Conservation (phyloP, 257 asterid genomes). For the Fraxinus excelsior region DNA sequence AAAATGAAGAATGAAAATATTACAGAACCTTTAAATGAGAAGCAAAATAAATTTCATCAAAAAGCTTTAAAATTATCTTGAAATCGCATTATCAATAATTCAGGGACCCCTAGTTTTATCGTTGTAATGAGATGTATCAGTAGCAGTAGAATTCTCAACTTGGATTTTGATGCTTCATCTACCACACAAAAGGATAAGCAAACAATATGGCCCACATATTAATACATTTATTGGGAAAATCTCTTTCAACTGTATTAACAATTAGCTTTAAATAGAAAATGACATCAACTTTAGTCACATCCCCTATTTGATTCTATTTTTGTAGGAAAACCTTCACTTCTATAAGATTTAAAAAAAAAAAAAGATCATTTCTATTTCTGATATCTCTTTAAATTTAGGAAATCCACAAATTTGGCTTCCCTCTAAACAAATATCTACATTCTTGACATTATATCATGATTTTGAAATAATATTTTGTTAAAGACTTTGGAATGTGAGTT, state of each 20-base stretch:
- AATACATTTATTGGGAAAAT: constrained; percentile 19
- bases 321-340: constrained; percentile 22
- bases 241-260: constrained; percentile 27
- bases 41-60: constrained; percentile 3
- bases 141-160: constrained; percentile 42
- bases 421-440: neutral
- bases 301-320: constrained; percentile 1
- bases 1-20: neutral
- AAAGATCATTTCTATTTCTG: neutral
- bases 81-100: constrained; percentile 34
- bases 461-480: too few species aligned
- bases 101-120: constrained; percentile 33
- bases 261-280: constrained; percentile 27
- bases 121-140: constrained; percentile 41
- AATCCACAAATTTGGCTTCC: constrained; percentile 26
- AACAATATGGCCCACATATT: constrained; percentile 45
- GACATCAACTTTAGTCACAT: constrained; percentile 37
- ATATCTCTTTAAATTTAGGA: constrained; percentile 38
- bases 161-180: constrained; percentile 46
- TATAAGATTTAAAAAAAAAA: neutral
- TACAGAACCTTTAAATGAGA: neutral
- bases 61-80: neutral
- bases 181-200: constrained; percentile 34
- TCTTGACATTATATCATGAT: too few species aligned
- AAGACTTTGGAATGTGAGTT: too few species aligned